Evolutionary conservation across 305 asterid genomes (phyloP).

Genomic region (Fraxinus baroniana): DNA sequence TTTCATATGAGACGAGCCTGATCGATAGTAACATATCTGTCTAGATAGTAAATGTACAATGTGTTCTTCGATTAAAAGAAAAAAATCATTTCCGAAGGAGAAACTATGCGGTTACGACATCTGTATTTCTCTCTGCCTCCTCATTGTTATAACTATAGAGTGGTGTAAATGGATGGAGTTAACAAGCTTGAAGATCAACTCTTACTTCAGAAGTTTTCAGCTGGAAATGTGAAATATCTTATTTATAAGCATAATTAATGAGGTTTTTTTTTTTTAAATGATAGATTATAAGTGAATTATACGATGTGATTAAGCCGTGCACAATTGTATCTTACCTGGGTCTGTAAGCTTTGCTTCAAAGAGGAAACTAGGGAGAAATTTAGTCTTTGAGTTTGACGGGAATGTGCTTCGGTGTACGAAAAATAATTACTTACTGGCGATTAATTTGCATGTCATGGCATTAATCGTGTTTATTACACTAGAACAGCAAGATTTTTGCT

Average conservation of each 20-base stretch:
- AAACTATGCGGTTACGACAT: background rate
- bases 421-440: conserved; percentile 13
- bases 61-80: background rate
- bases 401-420: background rate
- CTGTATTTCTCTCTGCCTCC: too few species aligned
- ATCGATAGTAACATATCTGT: too few species aligned
- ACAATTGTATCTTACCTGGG: conserved; percentile 31
- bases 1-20: background rate
- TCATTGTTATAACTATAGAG: too few species aligned
- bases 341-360: conserved; percentile 27
- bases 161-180: background rate
- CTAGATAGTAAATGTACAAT: too few species aligned
- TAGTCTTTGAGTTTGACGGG: background rate
- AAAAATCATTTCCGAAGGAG: background rate
- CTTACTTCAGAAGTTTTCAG: background rate
- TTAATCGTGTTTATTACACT: conserved; percentile 9
- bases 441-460: conserved; percentile 21
- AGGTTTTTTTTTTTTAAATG: background rate
- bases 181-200: background rate
- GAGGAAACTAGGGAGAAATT: conserved; percentile 19
- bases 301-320: conserved; percentile 15
- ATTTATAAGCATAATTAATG: background rate
- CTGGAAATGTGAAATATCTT: background rate
- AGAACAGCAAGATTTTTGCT: conserved; percentile 22
- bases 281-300: conserved; percentile 10